These are phyloP conservation scores for Xerocomellus chrysenteron DNA, from an alignment of 768 basidiomycete genomes.

Conservation along the genomic window DNA sequence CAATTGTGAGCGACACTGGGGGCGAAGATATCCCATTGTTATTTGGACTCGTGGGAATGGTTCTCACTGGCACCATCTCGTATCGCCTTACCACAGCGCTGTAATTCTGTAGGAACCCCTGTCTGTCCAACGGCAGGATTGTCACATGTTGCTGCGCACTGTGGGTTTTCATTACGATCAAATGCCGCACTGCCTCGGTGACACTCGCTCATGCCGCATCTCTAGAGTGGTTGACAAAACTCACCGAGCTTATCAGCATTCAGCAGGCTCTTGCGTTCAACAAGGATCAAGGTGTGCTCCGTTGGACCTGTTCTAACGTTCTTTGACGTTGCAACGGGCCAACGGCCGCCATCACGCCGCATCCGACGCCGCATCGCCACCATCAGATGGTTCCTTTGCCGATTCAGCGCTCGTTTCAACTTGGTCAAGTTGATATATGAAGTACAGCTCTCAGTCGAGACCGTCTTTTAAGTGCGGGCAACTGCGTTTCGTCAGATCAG, in stretches of 20 bases:
- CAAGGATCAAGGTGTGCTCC: neutral
- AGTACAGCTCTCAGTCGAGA: conserved; percentile 1
- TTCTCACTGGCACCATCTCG: too few species aligned
- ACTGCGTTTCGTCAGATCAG: too few species aligned
- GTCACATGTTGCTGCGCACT: neutral
- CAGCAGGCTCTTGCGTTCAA: neutral
- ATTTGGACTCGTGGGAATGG: neutral
- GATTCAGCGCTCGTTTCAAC: too few species aligned
- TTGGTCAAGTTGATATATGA: neutral
- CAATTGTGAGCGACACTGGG: too few species aligned
- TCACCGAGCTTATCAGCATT: neutral
- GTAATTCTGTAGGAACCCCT: too few species aligned
- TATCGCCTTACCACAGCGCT: too few species aligned
- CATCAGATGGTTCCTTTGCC: too few species aligned
- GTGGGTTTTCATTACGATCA: neutral
- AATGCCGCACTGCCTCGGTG: neutral
- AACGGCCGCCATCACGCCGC: neutral
- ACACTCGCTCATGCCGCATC: neutral
- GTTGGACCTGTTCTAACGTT: neutral
- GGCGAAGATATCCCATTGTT: too few species aligned
- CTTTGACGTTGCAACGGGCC: neutral
- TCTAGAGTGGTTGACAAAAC: neutral
- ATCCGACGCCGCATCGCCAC: neutral
- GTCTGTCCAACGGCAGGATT: too few species aligned
- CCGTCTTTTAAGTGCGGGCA: conserved; percentile 13